Conservation (phyloP, 352 stramenopile species). For the Phytophthora sp. region DNA sequence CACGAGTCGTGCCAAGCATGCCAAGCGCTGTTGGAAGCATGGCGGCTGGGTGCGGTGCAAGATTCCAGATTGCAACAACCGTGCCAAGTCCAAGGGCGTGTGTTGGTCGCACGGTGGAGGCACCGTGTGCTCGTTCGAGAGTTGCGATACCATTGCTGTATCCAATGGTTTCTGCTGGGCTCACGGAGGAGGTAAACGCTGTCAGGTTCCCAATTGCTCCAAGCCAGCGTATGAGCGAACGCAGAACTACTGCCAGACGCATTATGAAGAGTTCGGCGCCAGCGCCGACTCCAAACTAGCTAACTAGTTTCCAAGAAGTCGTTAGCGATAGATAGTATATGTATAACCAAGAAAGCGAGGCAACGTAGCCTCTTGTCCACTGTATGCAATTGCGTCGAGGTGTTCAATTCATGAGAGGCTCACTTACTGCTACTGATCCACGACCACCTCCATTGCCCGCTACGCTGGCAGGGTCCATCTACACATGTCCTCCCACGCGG, state of each 20-base stretch:
- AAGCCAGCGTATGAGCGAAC: conserved; percentile 70
- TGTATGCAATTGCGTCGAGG: neutral
- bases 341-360: conserved; percentile 20
- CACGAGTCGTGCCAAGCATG: conserved; percentile 55
- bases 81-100: conserved; percentile 69
- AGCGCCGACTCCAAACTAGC: conserved; percentile 6
- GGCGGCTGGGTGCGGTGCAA: conserved; percentile 68
- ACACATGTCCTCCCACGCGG: neutral
- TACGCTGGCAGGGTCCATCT: neutral
- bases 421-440: too few relatives aligned
- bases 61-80: conserved; percentile 61
- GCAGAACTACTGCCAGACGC: conserved; percentile 58
- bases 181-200: conserved; percentile 48
- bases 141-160: conserved; percentile 62
- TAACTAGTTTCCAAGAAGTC: neutral
- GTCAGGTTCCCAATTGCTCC: conserved; percentile 47
- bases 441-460: neutral
- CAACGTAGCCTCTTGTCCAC: neutral
- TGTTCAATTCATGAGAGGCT: too few relatives aligned
- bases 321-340: conserved; percentile 30
- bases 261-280: conserved; percentile 39
- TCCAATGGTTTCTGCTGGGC: conserved; percentile 61
- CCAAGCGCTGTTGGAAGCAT: conserved; percentile 66
- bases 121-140: conserved; percentile 50
- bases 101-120: conserved; percentile 71